phyloP scores from a whole-genome alignment of 1,284 basidiomycete species.

The Cryptococcus sp. region DNA sequence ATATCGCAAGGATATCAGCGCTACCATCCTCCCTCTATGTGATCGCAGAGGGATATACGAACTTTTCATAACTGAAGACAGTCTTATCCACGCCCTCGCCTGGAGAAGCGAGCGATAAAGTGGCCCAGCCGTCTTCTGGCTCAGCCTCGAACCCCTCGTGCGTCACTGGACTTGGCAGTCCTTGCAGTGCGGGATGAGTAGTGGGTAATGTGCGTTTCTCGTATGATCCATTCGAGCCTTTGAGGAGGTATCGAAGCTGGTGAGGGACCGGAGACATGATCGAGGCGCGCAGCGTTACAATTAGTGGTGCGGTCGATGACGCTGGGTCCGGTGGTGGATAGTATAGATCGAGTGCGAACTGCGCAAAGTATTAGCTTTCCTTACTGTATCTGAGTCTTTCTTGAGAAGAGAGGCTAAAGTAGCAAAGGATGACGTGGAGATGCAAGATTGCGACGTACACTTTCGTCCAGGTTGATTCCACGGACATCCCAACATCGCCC shows the following conservation, averaged over 20 bases:
- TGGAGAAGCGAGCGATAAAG: conserved; percentile 15
- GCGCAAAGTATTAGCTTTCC: conserved; percentile 7
- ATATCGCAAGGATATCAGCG: not conserved
- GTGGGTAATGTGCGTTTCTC: conserved; percentile 65
- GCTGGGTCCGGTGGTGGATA: conserved; percentile 60
- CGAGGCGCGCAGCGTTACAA: conserved; percentile 67
- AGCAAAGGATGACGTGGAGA: not conserved
- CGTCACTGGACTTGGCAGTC: conserved; percentile 13
- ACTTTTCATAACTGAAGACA: conserved; percentile 14
- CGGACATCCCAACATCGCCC: conserved; percentile 38
- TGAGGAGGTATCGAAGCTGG: conserved; percentile 66
- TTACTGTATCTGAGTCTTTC: conserved; percentile 21
- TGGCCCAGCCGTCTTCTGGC: conserved; percentile 19
- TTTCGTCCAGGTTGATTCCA: conserved; percentile 48
- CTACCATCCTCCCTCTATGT: too few relatives aligned
- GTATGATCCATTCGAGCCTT: conserved; percentile 67
- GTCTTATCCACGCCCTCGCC: conserved; percentile 17
- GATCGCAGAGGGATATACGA: not conserved
- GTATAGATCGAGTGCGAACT: conserved; percentile 65
- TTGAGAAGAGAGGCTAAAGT: not conserved
- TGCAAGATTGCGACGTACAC: conserved; percentile 23
- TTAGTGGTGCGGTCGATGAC: conserved; percentile 58
- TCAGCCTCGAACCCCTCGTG: conserved; percentile 14
- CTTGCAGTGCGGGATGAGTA: conserved; percentile 17
- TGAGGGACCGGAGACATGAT: conserved; percentile 63